Base-by-base conservation (phyloP, 495 filamentous ascomycete species). In the Glarea lozoyensis region DNA sequence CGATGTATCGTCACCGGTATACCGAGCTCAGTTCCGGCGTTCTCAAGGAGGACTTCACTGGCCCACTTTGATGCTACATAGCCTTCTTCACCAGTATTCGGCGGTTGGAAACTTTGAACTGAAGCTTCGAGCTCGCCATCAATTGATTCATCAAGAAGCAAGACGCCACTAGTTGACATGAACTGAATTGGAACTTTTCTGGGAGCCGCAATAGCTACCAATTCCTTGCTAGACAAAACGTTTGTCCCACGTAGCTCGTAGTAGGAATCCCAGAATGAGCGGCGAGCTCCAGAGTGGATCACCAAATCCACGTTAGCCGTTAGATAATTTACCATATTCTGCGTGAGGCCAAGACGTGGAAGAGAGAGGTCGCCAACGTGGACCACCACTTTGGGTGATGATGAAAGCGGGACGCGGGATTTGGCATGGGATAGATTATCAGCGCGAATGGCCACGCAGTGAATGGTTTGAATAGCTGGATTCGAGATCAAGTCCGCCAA, bases 261-360 rank as follows among this genome's bases (percentile, higher is more conserved):
- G 53, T 77, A 81, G 4, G 50, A 57, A 10, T 76, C 67, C 43
- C 69, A 50, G 53, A 66, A 65, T 2, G 69, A 73, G 1, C 65
- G 62, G 37, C 71, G 62, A 0, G 73, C 69, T 6, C 70, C 75
- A 46, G 64, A 67, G 54, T 79, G 75, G 27, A 80, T 66, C 21
- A 78, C 53, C 4, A 43, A 45, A 36, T 77, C 62, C 0, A 59
- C 66, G 1, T 40, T 29, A 4, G 11, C 10, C 16, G 59, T 64
- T 1, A 79, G 48, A 0, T 23, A 35, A 1, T 9, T 50, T 19
- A 24, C 15, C 2, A 16, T 39, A 5, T 6, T 6, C 3, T 48
- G 31, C 24, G 32, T 16, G 0, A 35, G 34, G 4, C 42, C 42
- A 5, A 22, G 19, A 2, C 4, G 30, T 2, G 42, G 42, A 11